Percentiles rank a stretch among this genome's conserved stretches.
phyloP scores from a whole-genome alignment of 1,139 yeast genomes.

The Saccharomyces hybrid region DNA sequence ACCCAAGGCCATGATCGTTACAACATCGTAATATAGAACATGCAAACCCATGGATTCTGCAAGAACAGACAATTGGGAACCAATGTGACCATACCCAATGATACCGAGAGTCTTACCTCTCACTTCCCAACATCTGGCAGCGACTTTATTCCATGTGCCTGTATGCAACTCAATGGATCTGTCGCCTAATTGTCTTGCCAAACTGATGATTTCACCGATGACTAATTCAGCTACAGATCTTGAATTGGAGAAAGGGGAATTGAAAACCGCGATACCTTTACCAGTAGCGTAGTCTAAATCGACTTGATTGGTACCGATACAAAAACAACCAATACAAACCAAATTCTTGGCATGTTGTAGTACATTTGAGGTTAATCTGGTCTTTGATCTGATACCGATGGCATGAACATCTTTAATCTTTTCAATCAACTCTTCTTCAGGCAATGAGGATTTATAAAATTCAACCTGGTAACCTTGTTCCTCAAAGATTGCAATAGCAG shows the following conservation, averaged over 20 bases:
- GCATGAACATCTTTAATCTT: constrained; percentile 92
- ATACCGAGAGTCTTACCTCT: constrained; percentile 98
- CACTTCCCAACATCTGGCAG: constrained; percentile 96
- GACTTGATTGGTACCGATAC: constrained; percentile 98
- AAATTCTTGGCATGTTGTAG: constrained; percentile 81
- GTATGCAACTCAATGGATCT: constrained; percentile 93
- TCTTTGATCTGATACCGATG: constrained; percentile 95
- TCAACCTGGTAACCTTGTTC: constrained; percentile 96
- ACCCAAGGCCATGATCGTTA: constrained; percentile 94
- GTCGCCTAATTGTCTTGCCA: constrained; percentile 96
- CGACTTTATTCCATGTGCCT: constrained; percentile 97
- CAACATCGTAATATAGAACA: constrained; percentile 84
- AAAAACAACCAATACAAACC: constrained; percentile 93
- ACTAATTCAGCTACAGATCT: constrained; percentile 98
- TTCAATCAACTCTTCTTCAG: constrained; percentile 90
- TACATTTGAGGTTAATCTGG: constrained; percentile 72
- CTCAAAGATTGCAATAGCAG: constrained; percentile 79
- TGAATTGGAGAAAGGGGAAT: constrained; percentile 97
- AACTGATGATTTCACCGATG: constrained; percentile 85
- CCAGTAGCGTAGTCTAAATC: constrained; percentile 88
- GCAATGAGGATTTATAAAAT: constrained; percentile 79
- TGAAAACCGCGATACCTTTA: constrained; percentile 91
- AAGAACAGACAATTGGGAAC: constrained; percentile 89
- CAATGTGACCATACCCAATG: constrained; percentile 97
- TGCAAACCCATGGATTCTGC: constrained; percentile 99